phyloP scores from a whole-genome alignment of 140 eudicot genomes.

The Stevia rebaudiana region DNA sequence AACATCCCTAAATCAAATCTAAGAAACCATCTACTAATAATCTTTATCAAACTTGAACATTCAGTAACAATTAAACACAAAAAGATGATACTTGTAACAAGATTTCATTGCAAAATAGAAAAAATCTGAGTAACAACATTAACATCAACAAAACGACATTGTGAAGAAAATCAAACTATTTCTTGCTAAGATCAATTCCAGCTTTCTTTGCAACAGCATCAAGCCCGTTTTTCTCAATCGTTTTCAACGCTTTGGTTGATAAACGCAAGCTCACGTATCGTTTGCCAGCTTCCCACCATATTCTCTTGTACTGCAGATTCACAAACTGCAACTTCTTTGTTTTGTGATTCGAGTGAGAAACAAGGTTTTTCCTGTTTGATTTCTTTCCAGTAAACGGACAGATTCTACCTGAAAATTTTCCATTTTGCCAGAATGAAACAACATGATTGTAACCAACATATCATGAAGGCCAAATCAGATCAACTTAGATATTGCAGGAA shows the following conservation, averaged over 20 bases:
- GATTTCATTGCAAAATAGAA: slow-evolving; percentile 16
- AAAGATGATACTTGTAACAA: slow-evolving; percentile 1
- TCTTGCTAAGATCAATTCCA: slow-evolving; percentile 83
- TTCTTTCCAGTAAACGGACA: slow-evolving; percentile 98
- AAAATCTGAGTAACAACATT: slow-evolving; percentile 13
- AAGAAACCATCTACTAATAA: not conserved
- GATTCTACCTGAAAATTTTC: slow-evolving; percentile 61
- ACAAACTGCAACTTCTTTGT: slow-evolving; percentile 80
- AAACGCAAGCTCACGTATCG: slow-evolving; percentile 72
- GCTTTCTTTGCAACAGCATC: slow-evolving; percentile 97
- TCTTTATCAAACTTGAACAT: slow-evolving; percentile 2
- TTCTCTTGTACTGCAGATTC: slow-evolving; percentile 76
- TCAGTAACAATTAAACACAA: not conserved
- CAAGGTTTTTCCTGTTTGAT: slow-evolving; percentile 73
- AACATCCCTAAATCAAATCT: not conserved
- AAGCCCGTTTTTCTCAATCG: slow-evolving; percentile 89
- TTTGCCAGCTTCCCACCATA: slow-evolving; percentile 99
- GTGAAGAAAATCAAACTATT: slow-evolving; percentile 25
- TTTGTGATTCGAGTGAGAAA: slow-evolving; percentile 85
- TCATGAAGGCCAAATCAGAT: not conserved
- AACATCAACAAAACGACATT: slow-evolving; percentile 23
- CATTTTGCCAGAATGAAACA: not conserved
- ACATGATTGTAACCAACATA: not conserved
- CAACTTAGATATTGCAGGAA: not conserved
- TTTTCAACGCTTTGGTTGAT: slow-evolving; percentile 91